These are phyloP conservation scores for Alternaria sp. DNA, from an alignment of 2,329 filamentous ascomycete species.

Conservation along the genomic window DNA sequence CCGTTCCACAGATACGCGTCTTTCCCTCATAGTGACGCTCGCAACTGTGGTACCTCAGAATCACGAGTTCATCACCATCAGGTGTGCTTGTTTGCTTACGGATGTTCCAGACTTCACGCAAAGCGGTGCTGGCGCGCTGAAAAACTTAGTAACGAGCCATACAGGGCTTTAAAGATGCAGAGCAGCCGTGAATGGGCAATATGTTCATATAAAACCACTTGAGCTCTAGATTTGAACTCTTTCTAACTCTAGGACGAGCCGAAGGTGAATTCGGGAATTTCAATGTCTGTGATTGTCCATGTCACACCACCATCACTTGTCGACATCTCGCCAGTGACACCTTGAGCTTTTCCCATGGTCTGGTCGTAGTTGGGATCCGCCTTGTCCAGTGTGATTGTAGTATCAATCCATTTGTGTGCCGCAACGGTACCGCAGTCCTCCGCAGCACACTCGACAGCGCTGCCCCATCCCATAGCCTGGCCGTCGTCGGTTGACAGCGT, in stretches of 20 bases:
- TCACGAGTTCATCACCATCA: neutral
- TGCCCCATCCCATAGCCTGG: constrained; percentile 56
- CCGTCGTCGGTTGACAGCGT: constrained; percentile 58
- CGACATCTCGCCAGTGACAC: constrained; percentile 54
- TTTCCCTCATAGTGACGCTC: neutral
- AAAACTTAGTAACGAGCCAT: neutral
- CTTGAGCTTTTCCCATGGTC: constrained; percentile 50
- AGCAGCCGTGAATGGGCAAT: neutral
- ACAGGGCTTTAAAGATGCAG: neutral
- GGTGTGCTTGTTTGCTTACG: neutral
- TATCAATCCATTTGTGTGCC: constrained; percentile 55
- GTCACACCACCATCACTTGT: constrained; percentile 56
- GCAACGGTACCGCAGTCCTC: constrained; percentile 54
- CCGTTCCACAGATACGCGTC: neutral
- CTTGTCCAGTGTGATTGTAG: constrained; percentile 47
- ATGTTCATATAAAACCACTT: neutral
- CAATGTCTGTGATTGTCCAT: constrained; percentile 55
- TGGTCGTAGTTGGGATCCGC: constrained; percentile 53
- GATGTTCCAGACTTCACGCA: neutral
- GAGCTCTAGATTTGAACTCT: neutral
- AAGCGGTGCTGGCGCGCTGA: neutral
- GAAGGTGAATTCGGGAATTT: constrained; percentile 32
- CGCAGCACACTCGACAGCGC: constrained; percentile 54
- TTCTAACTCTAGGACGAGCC: constrained; percentile 8
- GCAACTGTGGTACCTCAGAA: neutral